A percentile compares a stretch with the other conserved stretches of the same genome.
phyloP scores from a whole-genome alignment of 805 yeast genomes.

The Starmerella etchellsii region DNA sequence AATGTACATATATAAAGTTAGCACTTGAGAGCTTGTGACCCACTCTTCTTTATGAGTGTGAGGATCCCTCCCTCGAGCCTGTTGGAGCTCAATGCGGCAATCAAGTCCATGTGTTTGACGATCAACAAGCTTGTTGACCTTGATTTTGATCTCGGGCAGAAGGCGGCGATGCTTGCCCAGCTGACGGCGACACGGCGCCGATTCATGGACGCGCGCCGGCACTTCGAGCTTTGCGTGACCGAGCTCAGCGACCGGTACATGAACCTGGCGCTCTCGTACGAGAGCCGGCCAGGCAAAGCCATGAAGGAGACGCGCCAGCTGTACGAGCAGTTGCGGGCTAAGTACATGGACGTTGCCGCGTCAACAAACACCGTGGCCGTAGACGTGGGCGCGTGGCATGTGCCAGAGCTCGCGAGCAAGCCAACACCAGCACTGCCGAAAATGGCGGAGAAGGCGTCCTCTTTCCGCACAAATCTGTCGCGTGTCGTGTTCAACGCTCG shows the following conservation, averaged over 20 bases:
- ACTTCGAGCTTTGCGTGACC: not conserved
- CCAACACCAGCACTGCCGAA: not conserved
- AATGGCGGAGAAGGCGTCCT: not conserved
- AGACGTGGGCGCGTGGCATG: not conserved
- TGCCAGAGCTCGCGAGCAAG: not conserved
- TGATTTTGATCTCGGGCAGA: not conserved
- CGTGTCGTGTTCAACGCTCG: not conserved
- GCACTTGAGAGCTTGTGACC: too few relatives aligned
- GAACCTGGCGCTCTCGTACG: not conserved
- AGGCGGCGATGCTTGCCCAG: not conserved
- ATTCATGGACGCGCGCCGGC: not conserved
- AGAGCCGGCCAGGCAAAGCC: not conserved
- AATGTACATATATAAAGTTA: too few relatives aligned
- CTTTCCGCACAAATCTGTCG: not conserved
- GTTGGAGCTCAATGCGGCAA: too few relatives aligned
- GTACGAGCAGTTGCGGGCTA: not conserved
- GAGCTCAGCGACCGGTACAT: not conserved
- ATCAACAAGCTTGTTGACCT: not conserved
- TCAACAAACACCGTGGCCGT: not conserved
- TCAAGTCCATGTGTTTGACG: not conserved
- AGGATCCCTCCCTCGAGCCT: too few relatives aligned
- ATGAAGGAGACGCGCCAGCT: not conserved
- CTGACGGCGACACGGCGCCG: not conserved
- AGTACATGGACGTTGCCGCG: not conserved
- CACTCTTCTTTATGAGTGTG: too few relatives aligned